Evolutionary conservation across 1,284 basidiomycete genomes (phyloP).

Genomic region (Pascua guehoae): DNA sequence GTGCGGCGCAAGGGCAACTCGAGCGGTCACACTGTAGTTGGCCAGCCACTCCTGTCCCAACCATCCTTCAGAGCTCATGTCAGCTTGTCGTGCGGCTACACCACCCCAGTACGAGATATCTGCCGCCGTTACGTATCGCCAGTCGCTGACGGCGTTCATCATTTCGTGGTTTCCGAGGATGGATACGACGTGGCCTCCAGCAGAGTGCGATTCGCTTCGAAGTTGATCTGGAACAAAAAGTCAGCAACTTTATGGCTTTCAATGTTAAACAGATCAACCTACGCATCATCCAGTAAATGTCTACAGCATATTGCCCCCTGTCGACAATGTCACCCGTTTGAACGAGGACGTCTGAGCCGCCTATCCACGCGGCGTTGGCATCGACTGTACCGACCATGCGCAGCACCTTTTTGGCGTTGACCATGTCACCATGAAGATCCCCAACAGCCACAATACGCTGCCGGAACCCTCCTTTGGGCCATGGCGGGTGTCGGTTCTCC

Average conservation of each 20-base stretch:
- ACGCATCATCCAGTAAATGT: conserved; percentile 73
- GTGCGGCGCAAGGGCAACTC: conserved; percentile 69
- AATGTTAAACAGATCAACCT: too few species aligned
- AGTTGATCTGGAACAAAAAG: conserved; percentile 52
- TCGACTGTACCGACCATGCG: conserved; percentile 67
- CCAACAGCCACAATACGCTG: conserved; percentile 64
- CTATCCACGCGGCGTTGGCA: conserved; percentile 71
- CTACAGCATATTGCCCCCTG: conserved; percentile 80
- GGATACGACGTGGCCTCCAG: conserved; percentile 70
- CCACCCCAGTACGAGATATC: conserved; percentile 77
- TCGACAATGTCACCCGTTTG: conserved; percentile 94
- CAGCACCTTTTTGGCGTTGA: conserved; percentile 68
- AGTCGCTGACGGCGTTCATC: conserved; percentile 86
- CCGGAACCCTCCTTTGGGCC: conserved; percentile 14
- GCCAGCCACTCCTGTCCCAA: conserved; percentile 77
- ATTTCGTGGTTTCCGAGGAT: conserved; percentile 64
- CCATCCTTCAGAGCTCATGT: conserved; percentile 67
- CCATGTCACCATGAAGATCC: conserved; percentile 70
- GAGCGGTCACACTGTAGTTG: conserved; percentile 79
- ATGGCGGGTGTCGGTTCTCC: too few species aligned
- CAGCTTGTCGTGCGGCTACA: conserved; percentile 63
- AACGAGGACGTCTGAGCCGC: conserved; percentile 73
- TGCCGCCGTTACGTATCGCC: conserved; percentile 78
- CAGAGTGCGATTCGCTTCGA: conserved; percentile 64
- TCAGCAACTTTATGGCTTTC: too few species aligned